Conservation (phyloP, 176 grass and related monocot species). For the Oryza rufipogon region DNA sequence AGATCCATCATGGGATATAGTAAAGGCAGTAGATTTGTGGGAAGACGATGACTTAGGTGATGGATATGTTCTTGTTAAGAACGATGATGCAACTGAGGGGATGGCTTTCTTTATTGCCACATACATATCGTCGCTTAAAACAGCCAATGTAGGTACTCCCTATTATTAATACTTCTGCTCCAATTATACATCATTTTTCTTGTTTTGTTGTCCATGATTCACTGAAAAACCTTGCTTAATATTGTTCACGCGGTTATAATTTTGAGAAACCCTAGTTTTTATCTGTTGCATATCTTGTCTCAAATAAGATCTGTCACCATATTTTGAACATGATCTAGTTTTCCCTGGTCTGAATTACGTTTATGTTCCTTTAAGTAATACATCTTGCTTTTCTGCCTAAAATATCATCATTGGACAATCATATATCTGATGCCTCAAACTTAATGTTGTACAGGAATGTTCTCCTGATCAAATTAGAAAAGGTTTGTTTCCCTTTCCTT, state of each 20-base stretch:
- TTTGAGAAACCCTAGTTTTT: not conserved
- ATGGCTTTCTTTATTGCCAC: constrained; percentile 86
- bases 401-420: not conserved
- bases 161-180: not conserved
- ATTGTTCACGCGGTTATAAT: not conserved
- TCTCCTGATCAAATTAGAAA: constrained; percentile 79
- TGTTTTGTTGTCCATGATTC: not conserved
- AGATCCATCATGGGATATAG: constrained; percentile 70
- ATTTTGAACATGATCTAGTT: not conserved
- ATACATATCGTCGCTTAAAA: constrained; percentile 69
- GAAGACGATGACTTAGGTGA: constrained; percentile 59
- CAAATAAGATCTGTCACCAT: not conserved
- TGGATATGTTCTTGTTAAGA: constrained; percentile 83
- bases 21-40: constrained; percentile 68
- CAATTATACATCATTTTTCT: not conserved
- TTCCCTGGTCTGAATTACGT: not conserved
- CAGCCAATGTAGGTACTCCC: constrained; percentile 61
- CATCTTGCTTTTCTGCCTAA: not conserved
- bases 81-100: constrained; percentile 85
- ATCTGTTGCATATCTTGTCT: not conserved
- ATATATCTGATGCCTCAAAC: constrained; percentile 38
- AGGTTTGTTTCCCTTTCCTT: constrained; percentile 42
- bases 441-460: constrained; percentile 68
- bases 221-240: not conserved
- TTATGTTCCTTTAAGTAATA: constrained; percentile 2